Conservation (phyloP, 1,284 basidiomycete genomes). For the Sanghuangporus weigelae region DNA sequence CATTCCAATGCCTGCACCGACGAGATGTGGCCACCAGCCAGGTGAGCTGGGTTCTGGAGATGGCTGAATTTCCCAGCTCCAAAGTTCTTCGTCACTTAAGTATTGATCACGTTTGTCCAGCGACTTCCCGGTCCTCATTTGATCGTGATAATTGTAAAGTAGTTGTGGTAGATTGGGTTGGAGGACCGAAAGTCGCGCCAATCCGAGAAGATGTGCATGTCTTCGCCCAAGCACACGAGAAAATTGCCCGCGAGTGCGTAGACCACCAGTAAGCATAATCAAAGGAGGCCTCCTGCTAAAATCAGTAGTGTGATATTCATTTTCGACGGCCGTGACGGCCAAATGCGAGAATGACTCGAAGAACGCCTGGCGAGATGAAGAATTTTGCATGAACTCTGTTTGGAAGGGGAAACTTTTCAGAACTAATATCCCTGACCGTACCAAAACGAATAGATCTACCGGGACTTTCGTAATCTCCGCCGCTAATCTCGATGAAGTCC, state of each 20-base stretch:
- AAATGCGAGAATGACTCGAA: slow-evolving; percentile 27
- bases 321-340: slow-evolving; percentile 39
- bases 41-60: slow-evolving; percentile 29
- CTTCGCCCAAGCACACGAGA: slow-evolving; percentile 43
- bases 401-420: not conserved
- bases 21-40: slow-evolving; percentile 34
- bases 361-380: slow-evolving; percentile 27
- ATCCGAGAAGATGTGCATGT: slow-evolving; percentile 71
- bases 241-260: slow-evolving; percentile 59
- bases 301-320: slow-evolving; percentile 17
- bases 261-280: slow-evolving; percentile 77
- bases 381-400: slow-evolving; percentile 42
- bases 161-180: slow-evolving; percentile 56
- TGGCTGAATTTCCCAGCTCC: slow-evolving; percentile 20
- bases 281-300: slow-evolving; percentile 28
- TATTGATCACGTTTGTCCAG: not conserved
- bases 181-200: slow-evolving; percentile 66
- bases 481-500: slow-evolving; percentile 86
- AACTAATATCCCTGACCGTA: not conserved
- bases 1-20: slow-evolving; percentile 50
- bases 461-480: slow-evolving; percentile 82
- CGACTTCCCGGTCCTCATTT: not conserved
- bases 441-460: slow-evolving; percentile 35
- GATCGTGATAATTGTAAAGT: slow-evolving; percentile 23
- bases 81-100: slow-evolving; percentile 22